phyloP scores from a whole-genome alignment of 257 asterid genomes.

The Petunia secreta region DNA sequence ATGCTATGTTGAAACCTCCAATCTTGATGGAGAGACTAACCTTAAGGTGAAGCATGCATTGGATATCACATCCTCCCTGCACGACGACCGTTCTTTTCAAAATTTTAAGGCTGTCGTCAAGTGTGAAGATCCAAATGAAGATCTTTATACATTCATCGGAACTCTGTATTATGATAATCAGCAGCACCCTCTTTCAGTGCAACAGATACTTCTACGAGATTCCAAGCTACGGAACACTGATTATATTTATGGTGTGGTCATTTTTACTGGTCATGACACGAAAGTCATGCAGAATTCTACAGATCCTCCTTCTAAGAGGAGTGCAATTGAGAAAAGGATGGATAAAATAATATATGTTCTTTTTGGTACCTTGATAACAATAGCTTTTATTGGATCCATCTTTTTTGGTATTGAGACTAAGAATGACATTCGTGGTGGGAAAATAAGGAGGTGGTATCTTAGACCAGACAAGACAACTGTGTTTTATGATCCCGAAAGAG shows the following conservation, averaged over 20 bases:
- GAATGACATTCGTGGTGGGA: conserved; percentile 53
- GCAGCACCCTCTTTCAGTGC: conserved; percentile 71
- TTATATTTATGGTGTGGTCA: conserved; percentile 71
- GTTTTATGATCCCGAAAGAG: conserved; percentile 62
- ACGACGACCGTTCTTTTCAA: conserved; percentile 52
- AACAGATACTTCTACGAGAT: conserved; percentile 83
- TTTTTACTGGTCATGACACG: conserved; percentile 93
- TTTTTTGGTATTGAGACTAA: conserved; percentile 75
- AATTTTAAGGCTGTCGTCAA: conserved; percentile 70
- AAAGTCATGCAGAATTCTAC: conserved; percentile 94
- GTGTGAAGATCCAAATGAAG: conserved; percentile 96
- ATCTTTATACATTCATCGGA: conserved; percentile 88
- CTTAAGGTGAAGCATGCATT: conserved; percentile 91
- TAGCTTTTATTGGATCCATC: conserved; percentile 79
- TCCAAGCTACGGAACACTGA: conserved; percentile 87
- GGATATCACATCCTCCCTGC: conserved; percentile 64
- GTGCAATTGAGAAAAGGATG: conserved; percentile 85
- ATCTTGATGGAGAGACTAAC: conserved; percentile 95
- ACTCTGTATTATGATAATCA: conserved; percentile 55
- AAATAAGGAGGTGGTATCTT: conserved; percentile 86
- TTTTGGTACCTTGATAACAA: conserved; percentile 64
- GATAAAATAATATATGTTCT: conserved; percentile 83
- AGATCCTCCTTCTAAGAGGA: conserved; percentile 96
- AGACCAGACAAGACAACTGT: conserved; percentile 61
- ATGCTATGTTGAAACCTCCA: conserved; percentile 91